Percentiles rank a stretch among this genome's conserved stretches.
Conservation (phyloP, 2,329 filamentous ascomycete species). For the Trichophyton verrucosum region DNA sequence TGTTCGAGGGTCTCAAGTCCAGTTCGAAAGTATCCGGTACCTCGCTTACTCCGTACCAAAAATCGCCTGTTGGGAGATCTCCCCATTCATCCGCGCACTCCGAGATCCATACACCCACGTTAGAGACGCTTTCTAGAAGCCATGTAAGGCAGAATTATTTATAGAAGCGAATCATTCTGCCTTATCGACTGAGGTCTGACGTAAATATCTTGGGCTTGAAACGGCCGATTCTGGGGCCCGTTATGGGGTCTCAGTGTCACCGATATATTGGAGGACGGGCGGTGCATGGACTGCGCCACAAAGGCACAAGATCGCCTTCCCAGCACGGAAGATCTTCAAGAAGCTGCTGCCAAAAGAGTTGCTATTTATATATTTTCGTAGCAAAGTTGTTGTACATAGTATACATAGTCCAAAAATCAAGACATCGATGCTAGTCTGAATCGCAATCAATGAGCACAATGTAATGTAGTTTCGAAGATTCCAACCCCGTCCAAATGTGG, state of each 20-base stretch:
- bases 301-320: background rate
- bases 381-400: background rate
- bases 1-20: background rate
- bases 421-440: background rate
- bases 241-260: background rate
- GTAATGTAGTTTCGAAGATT: background rate
- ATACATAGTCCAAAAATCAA: too few relatives aligned
- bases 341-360: background rate
- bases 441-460: background rate
- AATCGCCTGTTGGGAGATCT: background rate
- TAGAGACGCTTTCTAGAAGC: background rate
- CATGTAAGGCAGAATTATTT: background rate
- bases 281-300: background rate
- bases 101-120: background rate
- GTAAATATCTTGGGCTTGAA: background rate
- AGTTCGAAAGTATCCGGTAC: background rate
- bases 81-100: background rate
- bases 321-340: background rate
- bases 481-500: background rate
- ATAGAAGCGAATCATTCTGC: background rate
- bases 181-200: background rate
- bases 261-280: background rate
- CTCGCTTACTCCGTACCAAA: background rate
- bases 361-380: background rate
- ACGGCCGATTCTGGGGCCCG: background rate